Evolutionary conservation across 371 early-diverging fungal species (phyloP), one percentile per base, ranked within the genome.

Genomic region (Umbelopsis sp.): DNA sequence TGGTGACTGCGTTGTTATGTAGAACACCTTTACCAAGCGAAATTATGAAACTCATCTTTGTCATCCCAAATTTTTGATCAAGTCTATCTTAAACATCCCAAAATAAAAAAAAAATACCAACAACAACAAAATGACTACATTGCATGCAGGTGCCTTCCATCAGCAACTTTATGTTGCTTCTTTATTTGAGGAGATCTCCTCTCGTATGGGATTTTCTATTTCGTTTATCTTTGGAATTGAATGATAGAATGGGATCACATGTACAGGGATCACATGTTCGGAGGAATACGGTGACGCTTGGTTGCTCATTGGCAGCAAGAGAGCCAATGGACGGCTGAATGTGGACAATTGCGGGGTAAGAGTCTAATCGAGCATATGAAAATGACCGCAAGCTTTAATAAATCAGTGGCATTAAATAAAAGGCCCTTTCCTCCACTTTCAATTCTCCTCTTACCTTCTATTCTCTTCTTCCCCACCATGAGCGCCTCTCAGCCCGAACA

Each of bases 1-100:
- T 16, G 80, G 76, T 37, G 63, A 70, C 45, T 83, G 83, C 72
- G 14, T 67, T 29, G 75, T 83, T 57, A 80, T 80, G 83, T 83
- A 76, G 71, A 52, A 44, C 7, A 24, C 3, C 14, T 52, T 48
- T 53, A 35, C 32, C 57, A 57, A 57, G 57, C 57, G n/a, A 57
- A 57, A 35, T 35, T 57, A 10, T 35, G 18, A 35, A 14, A 11
- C 35, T 32, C 48, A 48, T 48, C 48, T 48, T 48, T 48, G 48
- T 48, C 48, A 48, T 10, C 48, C 18, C 48, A 48, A 48, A 48
- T n/a, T 48, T 48, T 16, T 48, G 16, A 3, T 6, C 20, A 48
- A 12, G n/a, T 6, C 22, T 22, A n/a, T 11, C 20, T 11, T n/a
- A 10, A 48, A 16, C 48, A 41, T 41, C 41, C 41, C 2, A 7